Base-by-base conservation (phyloP, 1,284 basidiomycete genomes). In the Leccinum cinnamomeum region DNA sequence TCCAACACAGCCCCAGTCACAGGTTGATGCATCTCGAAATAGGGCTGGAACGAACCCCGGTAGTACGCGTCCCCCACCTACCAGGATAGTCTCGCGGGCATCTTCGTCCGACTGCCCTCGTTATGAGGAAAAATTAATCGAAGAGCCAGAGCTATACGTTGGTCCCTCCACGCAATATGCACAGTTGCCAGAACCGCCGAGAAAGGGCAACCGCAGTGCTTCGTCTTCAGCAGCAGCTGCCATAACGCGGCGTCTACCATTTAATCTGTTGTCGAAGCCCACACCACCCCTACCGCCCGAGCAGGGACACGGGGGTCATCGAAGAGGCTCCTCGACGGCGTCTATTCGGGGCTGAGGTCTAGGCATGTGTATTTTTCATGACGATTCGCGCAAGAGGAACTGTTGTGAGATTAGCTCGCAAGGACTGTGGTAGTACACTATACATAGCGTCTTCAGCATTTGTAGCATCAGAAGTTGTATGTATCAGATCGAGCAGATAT, bases 121-220 rank as follows among this genome's bases (percentile, higher is more conserved):
- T 62, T 76, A 75, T 16, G 78, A 82, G 35, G 75, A 77, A 54
- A 75, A 71, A 53, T 65, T 77, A 18, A 73, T 74, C 41, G 80
- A 83, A 66, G 84, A 82, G 50, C 70, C 79, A 37, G 81, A 82
- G 67, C 77, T 72, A 57, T 89, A 81, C 65, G 80, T 78, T 14
- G 89, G 88, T 2, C 87, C 89, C 41, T 80, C 89, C 51, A 83
- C 81, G 60, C 86, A 88, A 63, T 90, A 87, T 75, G 85, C 89
- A 18, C 80, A 81, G 62, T 89, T 90, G 65, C 88, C 87, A 23
- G 87, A 88, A 59, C 90, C 89, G 50, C 85, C 86, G 41, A 73
- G 64, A 63, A 73, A 76, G 57, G 59, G 58, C 50, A 75, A 56
- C 25, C 75, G 72, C 3, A 64, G 69, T 46, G 70, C 68, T 14